Base-by-base conservation (phyloP, 176 grass and related monocot species). In the Bothriochloa decipiens region DNA sequence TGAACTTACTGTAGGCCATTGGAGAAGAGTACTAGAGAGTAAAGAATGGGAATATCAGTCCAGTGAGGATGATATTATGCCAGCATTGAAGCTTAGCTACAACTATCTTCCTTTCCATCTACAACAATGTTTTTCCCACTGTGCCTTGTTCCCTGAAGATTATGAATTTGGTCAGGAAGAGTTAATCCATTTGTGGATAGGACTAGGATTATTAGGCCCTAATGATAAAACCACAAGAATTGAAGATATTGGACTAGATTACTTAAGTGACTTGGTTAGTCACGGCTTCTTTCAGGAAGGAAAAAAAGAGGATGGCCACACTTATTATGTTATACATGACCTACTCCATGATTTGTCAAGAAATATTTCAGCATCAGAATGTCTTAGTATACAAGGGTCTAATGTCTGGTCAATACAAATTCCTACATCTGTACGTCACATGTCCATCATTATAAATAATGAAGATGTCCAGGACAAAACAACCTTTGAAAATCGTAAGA, bases 141-240 rank as follows among this genome's bases (percentile, higher is more conserved):
- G 79, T 60, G 32, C 33, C 27, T 39, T 88, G 40, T 83, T 77
- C 53, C 79, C 61, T 10, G 42, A 71, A 42, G 62, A 70, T n/a
- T 77, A 28, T 20, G 16, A 55, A 55, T 55, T 55, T 20, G 18
- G 5, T 0, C 1, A 6, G 6, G 52, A 55, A 22, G 53, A 77
- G 1, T 20, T 88, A 17, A 40, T 82, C 68, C 71, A 52, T 27
- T 77, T 88, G 23, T 88, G 86, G 86, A 68, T 62, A 29, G 70
- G 58, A 13, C 60, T 68, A 23, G 71, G 61, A 5, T 76, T 82
- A 3, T 15, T 83, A 60, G 11, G 26, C n/a, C 10, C 0, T n/a
- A 0, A 20, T 70, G 36, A 68, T 18, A 4, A 45, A 13, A 79
- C 63, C 18, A 72, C 26, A 3, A 78, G 58, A 41, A 28, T 61